These are phyloP conservation scores for Glomus cerebriforme DNA, from an alignment of 192 early-diverging fungal species.

Conservation along the genomic window DNA sequence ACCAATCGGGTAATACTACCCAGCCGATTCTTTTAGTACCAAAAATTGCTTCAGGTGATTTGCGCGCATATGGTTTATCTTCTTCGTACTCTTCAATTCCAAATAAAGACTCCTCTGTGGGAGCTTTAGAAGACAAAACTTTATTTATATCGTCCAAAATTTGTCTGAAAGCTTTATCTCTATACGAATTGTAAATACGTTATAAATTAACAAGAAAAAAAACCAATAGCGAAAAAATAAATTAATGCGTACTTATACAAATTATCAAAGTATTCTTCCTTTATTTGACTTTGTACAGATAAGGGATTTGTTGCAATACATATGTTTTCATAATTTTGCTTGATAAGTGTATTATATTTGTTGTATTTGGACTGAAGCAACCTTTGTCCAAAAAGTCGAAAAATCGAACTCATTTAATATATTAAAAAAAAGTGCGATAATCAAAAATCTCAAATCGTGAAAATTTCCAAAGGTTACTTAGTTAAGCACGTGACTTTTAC, in stretches of 20 bases:
- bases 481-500: too few relatives aligned
- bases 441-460: too few relatives aligned
- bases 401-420: neutral
- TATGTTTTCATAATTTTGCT: neutral
- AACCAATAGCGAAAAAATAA: neutral
- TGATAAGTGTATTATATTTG: neutral
- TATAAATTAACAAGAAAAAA: too few relatives aligned
- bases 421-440: neutral
- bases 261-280: neutral
- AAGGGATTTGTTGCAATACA: neutral
- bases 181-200: neutral
- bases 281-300: neutral
- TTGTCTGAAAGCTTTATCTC: neutral
- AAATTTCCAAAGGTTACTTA: too few relatives aligned
- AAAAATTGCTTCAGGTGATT: conserved; percentile 44
- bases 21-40: conserved; percentile 46
- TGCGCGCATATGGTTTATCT: neutral
- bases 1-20: conserved; percentile 38
- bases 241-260: neutral
- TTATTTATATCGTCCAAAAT: conserved; percentile 8
- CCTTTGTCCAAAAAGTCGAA: neutral
- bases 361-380: neutral
- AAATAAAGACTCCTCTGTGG: neutral
- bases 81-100: neutral
- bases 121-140: neutral